Conservation (phyloP, 1,139 yeast species). For the Suzukiozyma palmioleophila region DNA sequence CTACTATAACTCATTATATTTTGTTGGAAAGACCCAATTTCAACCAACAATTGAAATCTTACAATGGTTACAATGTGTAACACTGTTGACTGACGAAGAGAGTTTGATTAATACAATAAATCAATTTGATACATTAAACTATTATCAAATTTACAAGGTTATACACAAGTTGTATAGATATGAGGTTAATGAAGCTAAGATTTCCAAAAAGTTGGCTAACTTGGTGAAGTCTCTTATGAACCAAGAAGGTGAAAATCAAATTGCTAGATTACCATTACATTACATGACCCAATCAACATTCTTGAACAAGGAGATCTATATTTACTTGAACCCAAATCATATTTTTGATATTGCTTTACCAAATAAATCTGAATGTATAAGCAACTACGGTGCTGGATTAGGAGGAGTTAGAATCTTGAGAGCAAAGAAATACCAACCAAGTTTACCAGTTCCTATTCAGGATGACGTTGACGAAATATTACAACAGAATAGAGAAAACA, state of each 20-base stretch:
- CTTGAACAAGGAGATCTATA: slow-evolving; percentile 36
- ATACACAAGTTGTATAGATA: slow-evolving; percentile 70
- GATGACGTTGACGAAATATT: slow-evolving; percentile 62
- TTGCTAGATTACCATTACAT: slow-evolving; percentile 27
- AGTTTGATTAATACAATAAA: slow-evolving; percentile 54
- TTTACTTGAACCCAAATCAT: slow-evolving; percentile 46
- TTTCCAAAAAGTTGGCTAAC: slow-evolving; percentile 45
- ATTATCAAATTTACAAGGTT: slow-evolving; percentile 65
- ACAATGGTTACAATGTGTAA: slow-evolving; percentile 88
- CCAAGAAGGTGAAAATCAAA: slow-evolving; percentile 39
- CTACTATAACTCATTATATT: slow-evolving; percentile 52
- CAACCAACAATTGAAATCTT: slow-evolving; percentile 74
- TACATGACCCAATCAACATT: slow-evolving; percentile 43
- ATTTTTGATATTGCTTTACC: slow-evolving; percentile 55
- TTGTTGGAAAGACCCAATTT: slow-evolving; percentile 61
- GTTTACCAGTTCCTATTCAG: slow-evolving; percentile 52
- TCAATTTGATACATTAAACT: slow-evolving; percentile 58
- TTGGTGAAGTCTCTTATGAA: slow-evolving; percentile 28
- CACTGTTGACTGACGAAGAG: slow-evolving; percentile 53
- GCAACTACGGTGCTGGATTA: slow-evolving; percentile 57
- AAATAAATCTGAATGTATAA: slow-evolving; percentile 53
- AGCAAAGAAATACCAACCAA: slow-evolving; percentile 55
- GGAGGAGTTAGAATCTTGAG: slow-evolving; percentile 47
- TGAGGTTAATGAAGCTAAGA: slow-evolving; percentile 72
- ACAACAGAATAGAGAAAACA: slow-evolving; percentile 26